phyloP scores from a whole-genome alignment of 768 basidiomycete genomes.

The Phylloporus scabripes region DNA sequence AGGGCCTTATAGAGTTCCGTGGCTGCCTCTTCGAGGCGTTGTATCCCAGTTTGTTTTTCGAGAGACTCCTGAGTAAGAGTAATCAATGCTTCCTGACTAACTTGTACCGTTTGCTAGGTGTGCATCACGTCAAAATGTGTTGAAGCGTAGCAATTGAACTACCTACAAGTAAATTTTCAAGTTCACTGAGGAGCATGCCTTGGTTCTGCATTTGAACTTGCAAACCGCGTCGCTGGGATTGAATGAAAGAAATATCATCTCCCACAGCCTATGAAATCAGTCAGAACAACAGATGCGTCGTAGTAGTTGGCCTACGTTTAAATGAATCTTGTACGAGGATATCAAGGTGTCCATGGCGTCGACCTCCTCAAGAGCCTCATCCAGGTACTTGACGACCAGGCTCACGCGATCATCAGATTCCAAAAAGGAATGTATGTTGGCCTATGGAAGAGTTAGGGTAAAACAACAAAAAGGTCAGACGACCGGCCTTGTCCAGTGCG shows the following conservation, averaged over 20 bases:
- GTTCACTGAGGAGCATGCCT: constrained; percentile 71
- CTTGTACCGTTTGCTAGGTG: constrained; percentile 86
- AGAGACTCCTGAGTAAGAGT: constrained; percentile 86
- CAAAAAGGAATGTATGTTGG: constrained; percentile 95
- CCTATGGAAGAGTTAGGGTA: constrained; percentile 35
- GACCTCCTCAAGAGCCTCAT: constrained; percentile 82
- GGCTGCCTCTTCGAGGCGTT: constrained; percentile 74
- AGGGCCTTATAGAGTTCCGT: constrained; percentile 93
- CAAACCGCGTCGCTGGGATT: constrained; percentile 91
- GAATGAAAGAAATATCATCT: constrained; percentile 94
- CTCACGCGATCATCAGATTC: constrained; percentile 91
- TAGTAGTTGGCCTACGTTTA: constrained; percentile 60
- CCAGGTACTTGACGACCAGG: constrained; percentile 80
- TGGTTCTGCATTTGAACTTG: constrained; percentile 99
- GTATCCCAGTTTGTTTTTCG: constrained; percentile 71
- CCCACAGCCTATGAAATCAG: constrained; percentile 63
- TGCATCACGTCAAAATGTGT: background rate
- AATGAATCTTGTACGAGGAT: constrained; percentile 92
- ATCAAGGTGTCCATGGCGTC: constrained; percentile 87
- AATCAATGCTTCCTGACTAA: constrained; percentile 68
- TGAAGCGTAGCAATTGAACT: background rate
- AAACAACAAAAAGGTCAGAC: background rate
- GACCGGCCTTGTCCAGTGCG: constrained; percentile 84
- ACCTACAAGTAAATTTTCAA: constrained; percentile 80
- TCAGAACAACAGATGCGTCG: constrained; percentile 10